Evolutionary conservation across 139 green algal genomes (phyloP), one percentile per base, ranked within the genome.

Genomic region (Chlorella ohadii): DNA sequence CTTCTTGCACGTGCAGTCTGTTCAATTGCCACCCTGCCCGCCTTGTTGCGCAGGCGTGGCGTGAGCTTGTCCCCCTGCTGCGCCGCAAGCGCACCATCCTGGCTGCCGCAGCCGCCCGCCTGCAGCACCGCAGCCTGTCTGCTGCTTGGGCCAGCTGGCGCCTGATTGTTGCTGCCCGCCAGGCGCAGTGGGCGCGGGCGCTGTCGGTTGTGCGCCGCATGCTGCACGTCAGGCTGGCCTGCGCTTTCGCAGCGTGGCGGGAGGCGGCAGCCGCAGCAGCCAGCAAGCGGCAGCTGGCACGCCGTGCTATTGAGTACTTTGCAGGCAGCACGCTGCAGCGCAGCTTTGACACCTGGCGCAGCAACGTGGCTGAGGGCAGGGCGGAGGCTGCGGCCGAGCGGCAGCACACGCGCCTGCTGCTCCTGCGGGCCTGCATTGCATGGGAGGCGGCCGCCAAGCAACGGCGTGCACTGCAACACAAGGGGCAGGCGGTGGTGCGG

Each of bases 181-280:
- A 28, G 6, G 68, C 38, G 6, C 68, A 56, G 68, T 23, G 38
- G 38, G 20, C 11, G 13, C 38, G 13, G 23, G 38, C 38, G 9
- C 38, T 56, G 38, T 38, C 68, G 23, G 68, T 75, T 38, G 20
- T 75, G 68, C 68, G 57, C 44, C 44, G 72, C 72, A 78, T 63
- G 72, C 72, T 41, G 72, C 44, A 63, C 1, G 12, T 41, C 16
- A 39, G 28, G 72, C 44, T 64, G 41, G 72, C 44, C 27, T 27
- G 41, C 4, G 41, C 72, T 17, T 17, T 78, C 2, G 28, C 41
- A 20, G 28, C 41, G 2, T 78, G 72, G 72, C 72, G 72, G 19
- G 44, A 63, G 28, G 28, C 72, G 33, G 72, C 44, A 13, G 28
- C 41, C 5, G 44, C 38, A 3, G 12, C 23, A 13, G 12, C 5